These are phyloP conservation scores for Helicocarpus griseus DNA, from an alignment of 2,329 filamentous ascomycete genomes.

Conservation along the genomic window DNA sequence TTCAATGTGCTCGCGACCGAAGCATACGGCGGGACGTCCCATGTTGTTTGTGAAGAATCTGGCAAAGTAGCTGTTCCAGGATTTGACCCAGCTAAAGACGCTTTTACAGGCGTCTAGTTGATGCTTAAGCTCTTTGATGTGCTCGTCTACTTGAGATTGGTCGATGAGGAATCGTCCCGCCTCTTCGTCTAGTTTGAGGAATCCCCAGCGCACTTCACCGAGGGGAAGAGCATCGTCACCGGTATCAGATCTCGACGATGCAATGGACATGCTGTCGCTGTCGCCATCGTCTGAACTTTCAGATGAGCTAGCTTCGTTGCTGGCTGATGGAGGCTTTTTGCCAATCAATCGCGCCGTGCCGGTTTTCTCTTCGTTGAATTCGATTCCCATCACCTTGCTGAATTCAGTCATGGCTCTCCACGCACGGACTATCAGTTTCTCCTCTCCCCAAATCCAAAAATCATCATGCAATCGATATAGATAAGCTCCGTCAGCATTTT, in stretches of 20 bases:
- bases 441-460: constrained; percentile 57
- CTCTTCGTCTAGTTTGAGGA: constrained; percentile 45
- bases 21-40: constrained; percentile 45
- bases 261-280: not conserved
- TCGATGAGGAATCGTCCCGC: constrained; percentile 52
- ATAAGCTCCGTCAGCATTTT: constrained; percentile 43
- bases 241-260: not conserved
- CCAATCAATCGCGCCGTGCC: constrained; percentile 39
- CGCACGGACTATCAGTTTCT: constrained; percentile 43
- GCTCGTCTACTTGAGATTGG: constrained; percentile 47
- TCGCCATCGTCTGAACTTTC: constrained; percentile 4
- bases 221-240: constrained; percentile 33
- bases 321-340: constrained; percentile 7
- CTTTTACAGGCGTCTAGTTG: constrained; percentile 49
- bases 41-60: constrained; percentile 52
- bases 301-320: constrained; percentile 3
- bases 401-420: constrained; percentile 53
- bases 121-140: constrained; percentile 49
- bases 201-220: constrained; percentile 51
- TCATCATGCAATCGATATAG: constrained; percentile 57
- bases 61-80: constrained; percentile 50
- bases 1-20: constrained; percentile 47
- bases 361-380: constrained; percentile 50
- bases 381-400: constrained; percentile 44
- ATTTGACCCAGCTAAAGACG: constrained; percentile 50